Conservation (phyloP, 1,139 yeast genomes). For the Pneumocystis carinii region DNA sequence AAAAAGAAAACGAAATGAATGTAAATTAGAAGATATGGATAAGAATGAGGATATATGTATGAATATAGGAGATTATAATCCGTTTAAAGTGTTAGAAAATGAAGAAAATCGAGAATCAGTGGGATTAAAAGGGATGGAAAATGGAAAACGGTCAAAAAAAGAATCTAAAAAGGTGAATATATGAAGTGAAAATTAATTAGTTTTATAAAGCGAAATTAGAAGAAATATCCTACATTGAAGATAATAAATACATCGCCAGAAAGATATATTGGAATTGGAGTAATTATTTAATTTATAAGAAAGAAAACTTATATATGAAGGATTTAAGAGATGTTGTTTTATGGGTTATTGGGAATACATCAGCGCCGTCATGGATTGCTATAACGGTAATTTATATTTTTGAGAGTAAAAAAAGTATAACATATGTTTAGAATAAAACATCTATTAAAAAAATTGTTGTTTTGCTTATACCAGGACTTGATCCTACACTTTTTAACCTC, state of each 20-base stretch:
- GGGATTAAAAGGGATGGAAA: neutral
- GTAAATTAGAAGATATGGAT: neutral
- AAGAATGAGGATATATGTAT: neutral
- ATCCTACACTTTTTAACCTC: slow-evolving; percentile 31
- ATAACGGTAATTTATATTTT: neutral
- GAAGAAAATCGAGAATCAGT: neutral
- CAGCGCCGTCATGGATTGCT: neutral
- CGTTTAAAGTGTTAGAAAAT: neutral
- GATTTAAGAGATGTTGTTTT: neutral
- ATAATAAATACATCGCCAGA: neutral
- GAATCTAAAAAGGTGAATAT: neutral
- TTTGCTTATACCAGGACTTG: slow-evolving; percentile 55
- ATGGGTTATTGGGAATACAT: neutral
- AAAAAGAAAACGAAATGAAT: neutral
- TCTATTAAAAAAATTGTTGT: slow-evolving; percentile 40
- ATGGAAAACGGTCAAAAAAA: neutral
- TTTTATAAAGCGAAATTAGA: neutral
- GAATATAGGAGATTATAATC: neutral
- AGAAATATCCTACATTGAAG: neutral
- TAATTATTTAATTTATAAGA: neutral
- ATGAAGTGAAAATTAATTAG: neutral
- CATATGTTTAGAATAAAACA: slow-evolving; percentile 24
- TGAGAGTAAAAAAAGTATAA: neutral
- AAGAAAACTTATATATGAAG: neutral
- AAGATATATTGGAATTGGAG: neutral